Base-by-base conservation (phyloP, 768 basidiomycete species). In the Nevesoporus exiguus region DNA sequence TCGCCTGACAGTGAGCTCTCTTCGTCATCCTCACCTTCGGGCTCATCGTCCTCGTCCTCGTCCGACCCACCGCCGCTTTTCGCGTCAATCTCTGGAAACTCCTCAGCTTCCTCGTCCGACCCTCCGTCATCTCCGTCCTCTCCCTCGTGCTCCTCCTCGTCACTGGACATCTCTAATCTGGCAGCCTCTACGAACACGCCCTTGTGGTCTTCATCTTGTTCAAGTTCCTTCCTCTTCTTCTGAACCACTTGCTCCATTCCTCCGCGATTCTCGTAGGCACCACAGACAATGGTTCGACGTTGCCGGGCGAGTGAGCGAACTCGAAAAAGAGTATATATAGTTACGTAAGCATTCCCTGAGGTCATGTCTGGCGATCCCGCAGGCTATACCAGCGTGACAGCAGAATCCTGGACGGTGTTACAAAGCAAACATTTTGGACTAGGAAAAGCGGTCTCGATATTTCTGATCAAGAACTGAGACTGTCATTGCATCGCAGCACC, bases 161-260 rank as follows among this genome's bases (percentile, higher is more conserved):
- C 89, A 66, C 85, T 89, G 55, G 76, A 69, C 82, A 90, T 86
- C 66, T 90, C 88, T 55, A 91, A 68, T 42, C 73, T 73, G 39
- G 80, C 79, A 36, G 70, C 70, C 30, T 71, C 66, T 7, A 71
- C 66, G 37, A 80, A 73, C 27, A 71, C 65, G 48, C 48, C 49
- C 33, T 61, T 61, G 22, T 57, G 55, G 2, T 66, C 60, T 22
- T 73, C 74, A 56, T 80, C 77, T 10, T 75, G 75, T 2, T 74
- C 71, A 24, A 58, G 57, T 49, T 80, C 76, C 61, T 86, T 90
- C 60, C 89, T 76, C 67, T 90, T 90, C 57, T 73, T 81, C 39
- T 61, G 71, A 30, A 48, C 55, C 22, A 68, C 73, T 52, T 68
- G 74, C 47, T 55, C 59, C 57, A 73, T 77, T 52, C 69, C 39